Evolutionary conservation across 2,329 filamentous ascomycete species (phyloP).

Genomic region (Aspergillus versicolor): DNA sequence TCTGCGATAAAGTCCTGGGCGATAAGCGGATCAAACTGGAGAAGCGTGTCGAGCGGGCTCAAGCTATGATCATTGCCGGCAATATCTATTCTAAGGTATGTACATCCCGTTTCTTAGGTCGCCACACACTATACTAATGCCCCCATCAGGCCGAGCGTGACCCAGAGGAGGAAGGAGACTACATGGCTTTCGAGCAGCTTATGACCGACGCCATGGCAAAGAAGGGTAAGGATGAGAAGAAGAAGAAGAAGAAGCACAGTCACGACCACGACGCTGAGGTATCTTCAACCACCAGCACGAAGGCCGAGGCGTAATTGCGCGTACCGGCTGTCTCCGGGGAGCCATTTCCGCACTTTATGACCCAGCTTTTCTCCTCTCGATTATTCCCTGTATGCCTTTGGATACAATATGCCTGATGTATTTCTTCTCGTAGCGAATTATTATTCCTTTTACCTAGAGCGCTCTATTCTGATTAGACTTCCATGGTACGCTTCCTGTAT

Average conservation of each 20-base stretch:
- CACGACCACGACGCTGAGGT: slow-evolving; percentile 15
- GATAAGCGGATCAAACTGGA: slow-evolving; percentile 73
- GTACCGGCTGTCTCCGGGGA: background rate
- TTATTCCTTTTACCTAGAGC: background rate
- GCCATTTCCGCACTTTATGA: background rate
- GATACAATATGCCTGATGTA: slow-evolving; percentile 9
- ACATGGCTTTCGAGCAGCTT: slow-evolving; percentile 97
- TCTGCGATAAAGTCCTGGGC: slow-evolving; percentile 84
- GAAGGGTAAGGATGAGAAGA: slow-evolving; percentile 78
- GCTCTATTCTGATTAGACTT: slow-evolving; percentile 1
- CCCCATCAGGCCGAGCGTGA: slow-evolving; percentile 73
- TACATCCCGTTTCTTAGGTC: slow-evolving; percentile 8
- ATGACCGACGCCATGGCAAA: slow-evolving; percentile 95
- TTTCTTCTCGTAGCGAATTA: slow-evolving; percentile 9
- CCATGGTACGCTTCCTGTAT: slow-evolving; percentile 1
- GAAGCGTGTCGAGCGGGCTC: slow-evolving; percentile 87
- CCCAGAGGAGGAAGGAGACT: slow-evolving; percentile 95
- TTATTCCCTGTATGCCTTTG: slow-evolving; percentile 6
- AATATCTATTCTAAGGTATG: slow-evolving; percentile 83
- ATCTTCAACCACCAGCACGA: slow-evolving; percentile 7
- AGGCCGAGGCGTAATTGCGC: slow-evolving; percentile 1
- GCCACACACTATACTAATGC: slow-evolving; percentile 4
- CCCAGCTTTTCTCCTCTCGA: background rate
- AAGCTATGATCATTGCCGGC: slow-evolving; percentile 83
- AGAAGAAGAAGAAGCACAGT: slow-evolving; percentile 55